Percentiles rank a stretch among this genome's conserved stretches.
Evolutionary conservation across 441 rosid species (phyloP).

Genomic region (Flueggea neowawraea): DNA sequence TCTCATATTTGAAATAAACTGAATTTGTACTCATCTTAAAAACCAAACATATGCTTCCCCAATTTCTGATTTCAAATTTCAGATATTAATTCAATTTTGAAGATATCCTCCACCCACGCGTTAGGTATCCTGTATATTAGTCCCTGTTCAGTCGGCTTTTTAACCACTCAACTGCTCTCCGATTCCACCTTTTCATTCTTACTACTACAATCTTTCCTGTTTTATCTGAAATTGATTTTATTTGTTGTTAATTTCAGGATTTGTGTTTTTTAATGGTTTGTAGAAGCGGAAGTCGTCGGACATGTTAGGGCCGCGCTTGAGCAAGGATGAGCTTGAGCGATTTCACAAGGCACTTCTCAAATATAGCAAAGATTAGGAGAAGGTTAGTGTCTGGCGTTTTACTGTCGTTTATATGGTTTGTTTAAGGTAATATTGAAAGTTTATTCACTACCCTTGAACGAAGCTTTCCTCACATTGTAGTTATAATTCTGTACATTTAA

Average conservation of each 20-base stretch:
- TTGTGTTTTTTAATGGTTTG: slow-evolving; percentile 1
- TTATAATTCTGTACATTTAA: background rate
- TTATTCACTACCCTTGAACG: too few relatives aligned
- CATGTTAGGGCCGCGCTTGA: slow-evolving; percentile 93
- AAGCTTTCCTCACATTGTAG: background rate
- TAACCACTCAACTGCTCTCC: too few relatives aligned
- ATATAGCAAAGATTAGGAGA: slow-evolving; percentile 87
- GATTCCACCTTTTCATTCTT: too few relatives aligned
- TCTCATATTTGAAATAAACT: too few relatives aligned
- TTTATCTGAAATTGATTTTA: background rate
- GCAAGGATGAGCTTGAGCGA: slow-evolving; percentile 72
- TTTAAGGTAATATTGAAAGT: background rate
- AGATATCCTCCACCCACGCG: too few relatives aligned
- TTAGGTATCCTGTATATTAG: too few relatives aligned
- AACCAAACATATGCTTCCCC: too few relatives aligned
- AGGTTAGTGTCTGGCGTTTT: slow-evolving; percentile 37
- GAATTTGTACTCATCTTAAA: too few relatives aligned
- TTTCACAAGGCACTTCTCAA: slow-evolving; percentile 83
- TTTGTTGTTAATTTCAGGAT: background rate
- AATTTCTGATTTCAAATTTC: too few relatives aligned
- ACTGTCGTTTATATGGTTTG: background rate
- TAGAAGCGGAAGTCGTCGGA: slow-evolving; percentile 78
- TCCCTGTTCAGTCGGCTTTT: too few relatives aligned
- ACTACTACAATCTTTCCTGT: too few relatives aligned
- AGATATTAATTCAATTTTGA: too few relatives aligned